Conservation (phyloP, 2,329 filamentous ascomycete species). For the Pseudofabraea citricarpa region DNA sequence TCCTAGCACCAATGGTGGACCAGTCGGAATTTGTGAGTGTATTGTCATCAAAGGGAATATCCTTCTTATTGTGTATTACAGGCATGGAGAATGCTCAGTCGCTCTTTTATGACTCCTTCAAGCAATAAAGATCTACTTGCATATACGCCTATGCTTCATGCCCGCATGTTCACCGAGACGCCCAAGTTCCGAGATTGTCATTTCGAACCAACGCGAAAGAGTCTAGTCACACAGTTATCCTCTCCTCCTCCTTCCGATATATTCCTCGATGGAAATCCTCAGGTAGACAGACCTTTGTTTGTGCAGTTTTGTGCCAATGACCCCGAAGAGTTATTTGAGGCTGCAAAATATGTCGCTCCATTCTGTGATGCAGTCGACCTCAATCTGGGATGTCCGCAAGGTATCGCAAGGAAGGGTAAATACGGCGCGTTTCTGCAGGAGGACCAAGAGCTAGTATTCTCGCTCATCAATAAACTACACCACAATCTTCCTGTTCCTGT, state of each 20-base stretch:
- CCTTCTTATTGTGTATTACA: conserved; percentile 33
- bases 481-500: conserved; percentile 75
- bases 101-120: conserved; percentile 75
- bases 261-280: conserved; percentile 83
- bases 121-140: conserved; percentile 66
- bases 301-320: conserved; percentile 97
- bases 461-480: conserved; percentile 80
- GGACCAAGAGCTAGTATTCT: conserved; percentile 76
- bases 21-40: conserved; percentile 87
- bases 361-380: conserved; percentile 94
- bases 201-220: conserved; percentile 61
- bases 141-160: conserved; percentile 96
- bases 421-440: conserved; percentile 96
- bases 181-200: conserved; percentile 71
- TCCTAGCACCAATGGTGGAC: conserved; percentile 97
- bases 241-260: conserved; percentile 30
- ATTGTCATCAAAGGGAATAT: neutral
- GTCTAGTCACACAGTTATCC: conserved; percentile 28
- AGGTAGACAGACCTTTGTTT: conserved; percentile 81
- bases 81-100: conserved; percentile 96
- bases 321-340: conserved; percentile 70
- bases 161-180: conserved; percentile 76
- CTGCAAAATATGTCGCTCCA: conserved; percentile 73
- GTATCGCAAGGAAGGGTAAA: conserved; percentile 83
- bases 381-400: conserved; percentile 93